Base-by-base conservation (phyloP, 228 moss, liverwort and hornwort genomes). In the Sphagnum magellanicum region DNA sequence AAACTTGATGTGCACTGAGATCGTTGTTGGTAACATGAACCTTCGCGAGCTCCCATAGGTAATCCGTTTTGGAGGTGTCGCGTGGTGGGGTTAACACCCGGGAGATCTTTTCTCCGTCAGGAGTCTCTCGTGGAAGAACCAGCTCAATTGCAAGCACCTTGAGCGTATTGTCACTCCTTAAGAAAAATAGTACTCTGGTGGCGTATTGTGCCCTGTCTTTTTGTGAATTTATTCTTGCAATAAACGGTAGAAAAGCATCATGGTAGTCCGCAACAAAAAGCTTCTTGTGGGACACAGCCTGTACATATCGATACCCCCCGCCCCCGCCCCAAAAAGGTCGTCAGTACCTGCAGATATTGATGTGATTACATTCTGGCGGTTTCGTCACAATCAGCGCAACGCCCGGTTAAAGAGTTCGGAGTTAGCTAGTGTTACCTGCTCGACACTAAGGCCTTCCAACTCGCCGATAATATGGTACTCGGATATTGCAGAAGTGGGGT, bases 11-110 rank as follows among this genome's bases (percentile, higher is more conserved):
- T 51, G 58, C 79, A 4, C 69, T 73, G 59, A 68, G 74, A 67
- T 86, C 86, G 61, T 75, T 71, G 1, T 72, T n/a, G 10, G 64
- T 47, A 32, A 69, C 69, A 60, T 86, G 86, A 68, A 65, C 6
- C 58, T 86, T 86, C 13, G 86, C 86, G 72, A 86, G 72, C 16
- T 67, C 71, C 86, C 86, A 86, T 5, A 65, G 53, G 63, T 50
- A 74, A 53, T 77, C 74, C 32, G 63, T 63, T 4, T 60, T 50
- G 16, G 73, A 71, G 14, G 71, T 71, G 6, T 16, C 4, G 6
- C 14, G 51, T 4, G 67, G 70, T 4, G 84, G 75, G 59, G 81
- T 81, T 49, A 86, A 71, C 6, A 86, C 82, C 67, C 75, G 63
- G 73, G 63, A 8, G 6, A 68, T 64, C 5, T 67, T 59, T 6